Percentiles rank a stretch among this genome's conserved stretches.
Evolutionary conservation across 306 rosid genomes (phyloP).

Genomic region (Potentilla sterilis): DNA sequence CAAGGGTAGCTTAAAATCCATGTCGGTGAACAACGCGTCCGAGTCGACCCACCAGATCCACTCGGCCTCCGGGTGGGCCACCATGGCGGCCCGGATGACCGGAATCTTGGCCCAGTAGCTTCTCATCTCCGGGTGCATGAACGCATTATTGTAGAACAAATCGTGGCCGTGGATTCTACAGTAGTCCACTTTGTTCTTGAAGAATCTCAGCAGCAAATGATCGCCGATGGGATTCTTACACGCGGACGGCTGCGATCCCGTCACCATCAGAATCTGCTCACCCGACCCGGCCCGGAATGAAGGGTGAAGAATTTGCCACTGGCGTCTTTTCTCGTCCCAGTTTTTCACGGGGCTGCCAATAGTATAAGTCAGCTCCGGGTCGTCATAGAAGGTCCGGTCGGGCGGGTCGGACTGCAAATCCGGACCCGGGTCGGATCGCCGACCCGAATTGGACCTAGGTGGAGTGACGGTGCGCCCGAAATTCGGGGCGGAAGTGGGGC

Average conservation of each 20-base stretch:
- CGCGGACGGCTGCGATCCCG: conserved; percentile 75
- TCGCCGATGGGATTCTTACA: conserved; percentile 77
- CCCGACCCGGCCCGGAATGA: conserved; percentile 37
- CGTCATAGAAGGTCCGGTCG: conserved; percentile 60
- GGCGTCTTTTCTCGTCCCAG: conserved; percentile 71
- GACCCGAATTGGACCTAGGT: neutral
- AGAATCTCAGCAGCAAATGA: conserved; percentile 54
- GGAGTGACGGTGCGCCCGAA: neutral
- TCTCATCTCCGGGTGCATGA: conserved; percentile 64
- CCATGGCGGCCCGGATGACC: conserved; percentile 68
- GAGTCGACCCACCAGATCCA: conserved; percentile 99
- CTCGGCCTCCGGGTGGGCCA: conserved; percentile 92
- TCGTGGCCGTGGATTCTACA: conserved; percentile 69
- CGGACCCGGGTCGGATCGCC: conserved; percentile 1
- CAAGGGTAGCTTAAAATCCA: conserved; percentile 72
- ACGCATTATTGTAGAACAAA: conserved; percentile 63
- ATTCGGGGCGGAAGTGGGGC: conserved; percentile 19
- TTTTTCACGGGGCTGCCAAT: conserved; percentile 42
- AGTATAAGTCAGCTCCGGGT: conserved; percentile 54
- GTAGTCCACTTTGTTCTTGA: conserved; percentile 88
- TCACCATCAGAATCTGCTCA: conserved; percentile 42
- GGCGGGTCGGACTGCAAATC: conserved; percentile 42
- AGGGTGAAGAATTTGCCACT: conserved; percentile 63
- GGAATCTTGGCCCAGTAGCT: conserved; percentile 82
- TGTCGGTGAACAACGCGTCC: conserved; percentile 82